Conservation (phyloP, 768 basidiomycete genomes). For the Tylopilus vinaceipallidus region DNA sequence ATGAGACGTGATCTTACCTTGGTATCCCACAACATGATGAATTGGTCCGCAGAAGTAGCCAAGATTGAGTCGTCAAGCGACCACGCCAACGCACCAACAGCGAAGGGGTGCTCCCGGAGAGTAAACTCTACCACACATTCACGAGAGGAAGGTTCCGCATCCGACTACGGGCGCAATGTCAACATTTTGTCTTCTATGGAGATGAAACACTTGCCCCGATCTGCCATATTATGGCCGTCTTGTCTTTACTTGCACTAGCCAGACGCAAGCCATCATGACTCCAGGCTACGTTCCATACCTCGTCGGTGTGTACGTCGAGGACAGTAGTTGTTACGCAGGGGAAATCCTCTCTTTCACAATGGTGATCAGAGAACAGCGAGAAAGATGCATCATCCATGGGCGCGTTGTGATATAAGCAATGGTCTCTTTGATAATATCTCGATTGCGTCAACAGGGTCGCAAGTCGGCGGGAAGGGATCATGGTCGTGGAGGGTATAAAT, state of each 20-base stretch:
- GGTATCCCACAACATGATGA: conserved; percentile 87
- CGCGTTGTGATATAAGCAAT: conserved; percentile 86
- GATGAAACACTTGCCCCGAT: conserved; percentile 60
- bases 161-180: conserved; percentile 35
- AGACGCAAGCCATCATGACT: conserved; percentile 83
- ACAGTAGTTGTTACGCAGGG: conserved; percentile 84
- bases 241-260: conserved; percentile 88
- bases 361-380: conserved; percentile 87
- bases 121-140: conserved; percentile 60
- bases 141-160: conserved; percentile 47
- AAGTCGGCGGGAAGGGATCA: conserved; percentile 91
- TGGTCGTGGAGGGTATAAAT: conserved; percentile 85
- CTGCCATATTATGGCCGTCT: conserved; percentile 85
- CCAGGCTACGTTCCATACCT: conserved; percentile 97
- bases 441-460: conserved; percentile 85
- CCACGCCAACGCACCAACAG: conserved; percentile 87
- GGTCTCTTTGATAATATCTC: conserved; percentile 70
- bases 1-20: conserved; percentile 50
- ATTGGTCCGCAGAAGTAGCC: conserved; percentile 77
- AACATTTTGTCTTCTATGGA: conserved; percentile 1
- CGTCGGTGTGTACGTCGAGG: conserved; percentile 82
- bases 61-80: conserved; percentile 85
- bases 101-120: conserved; percentile 73
- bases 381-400: conserved; percentile 54
- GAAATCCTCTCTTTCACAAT: conserved; percentile 78